A percentile compares a stretch with the other conserved stretches of the same genome.
phyloP scores from a whole-genome alignment of 2,329 filamentous ascomycete species.

The Coniella vitis region DNA sequence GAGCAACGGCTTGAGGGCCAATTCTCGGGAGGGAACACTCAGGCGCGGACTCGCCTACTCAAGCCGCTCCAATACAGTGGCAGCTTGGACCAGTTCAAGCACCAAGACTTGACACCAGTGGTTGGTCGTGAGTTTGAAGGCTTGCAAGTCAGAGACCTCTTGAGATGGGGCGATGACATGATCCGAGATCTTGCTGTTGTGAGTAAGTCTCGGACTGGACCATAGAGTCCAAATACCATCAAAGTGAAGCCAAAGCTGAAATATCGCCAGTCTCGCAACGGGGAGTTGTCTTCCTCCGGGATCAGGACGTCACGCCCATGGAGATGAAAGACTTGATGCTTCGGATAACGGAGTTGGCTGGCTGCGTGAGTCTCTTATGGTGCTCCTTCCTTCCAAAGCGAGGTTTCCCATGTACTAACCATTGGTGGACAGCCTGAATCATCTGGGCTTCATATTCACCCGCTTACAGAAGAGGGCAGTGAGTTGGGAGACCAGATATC shows the following conservation, averaged over 20 bases:
- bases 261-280: conserved; percentile 33
- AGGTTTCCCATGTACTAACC: neutral
- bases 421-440: conserved; percentile 30
- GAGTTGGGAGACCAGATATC: conserved; percentile 49
- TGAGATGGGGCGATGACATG: conserved; percentile 25
- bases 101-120: conserved; percentile 28
- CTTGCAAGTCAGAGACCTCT: conserved; percentile 25
- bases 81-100: conserved; percentile 32
- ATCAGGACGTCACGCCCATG: conserved; percentile 37
- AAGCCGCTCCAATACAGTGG: conserved; percentile 27
- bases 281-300: conserved; percentile 43
- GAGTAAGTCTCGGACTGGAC: conserved; percentile 16
- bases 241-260: conserved; percentile 1
- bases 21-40: conserved; percentile 22
- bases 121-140: conserved; percentile 28
- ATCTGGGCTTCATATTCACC: conserved; percentile 48
- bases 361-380: conserved; percentile 25
- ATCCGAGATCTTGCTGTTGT: conserved; percentile 26
- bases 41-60: conserved; percentile 19
- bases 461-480: conserved; percentile 43
- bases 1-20: conserved; percentile 16
- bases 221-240: too few species aligned
- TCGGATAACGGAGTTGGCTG: conserved; percentile 35
- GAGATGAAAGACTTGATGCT: conserved; percentile 40
- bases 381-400: neutral